Base-by-base conservation (phyloP, 129 eudicot genomes). In the Ambrosia trifida region DNA sequence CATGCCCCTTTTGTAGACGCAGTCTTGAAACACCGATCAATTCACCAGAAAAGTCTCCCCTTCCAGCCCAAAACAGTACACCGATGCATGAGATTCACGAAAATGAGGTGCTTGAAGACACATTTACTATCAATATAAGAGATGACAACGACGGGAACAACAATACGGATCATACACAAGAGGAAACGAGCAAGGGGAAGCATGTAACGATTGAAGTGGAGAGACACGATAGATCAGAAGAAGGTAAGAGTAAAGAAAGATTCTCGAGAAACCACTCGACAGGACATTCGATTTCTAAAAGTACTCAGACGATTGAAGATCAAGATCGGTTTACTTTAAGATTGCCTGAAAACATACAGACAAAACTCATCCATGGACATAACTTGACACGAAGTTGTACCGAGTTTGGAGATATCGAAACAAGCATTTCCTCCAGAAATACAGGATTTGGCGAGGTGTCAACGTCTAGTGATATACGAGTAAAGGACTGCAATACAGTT, bases 1-100 rank as follows among this genome's bases (percentile, higher is more conserved):
- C 98, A 2, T 93, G 98, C 43, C 98, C 98, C 0, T 95, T 89
- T 14, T 93, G 98, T 61, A 86, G 98, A 0, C 68, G 87, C 36
- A 61, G 78, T 72, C 90, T 89, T 4, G 89, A 83, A 54, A 24
- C 72, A 1, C 83, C 80, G 0, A 31, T 28, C 3, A 64, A 63
- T 28, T 79, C 80, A 0, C 85, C 76, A 0, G 66, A 58, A 41
- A 81, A 78, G 18, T 66, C 84, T 9, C 78, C 82, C 0, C 14
- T 57, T 19, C 38, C 77, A 3, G 44, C 44, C 10, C 75, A 31
- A 31, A 20, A 51, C 24, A 65, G 65, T 52, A 61, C 74, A 7
- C 31, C 81, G 47, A 53, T 76, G 80, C 75, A 76, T 19, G 84
- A 69, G 58, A 76, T 62, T 12, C 71, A 76, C n/a, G 87, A 83